Base-by-base conservation (phyloP, 768 basidiomycete species). In the Mrakia gelida region DNA sequence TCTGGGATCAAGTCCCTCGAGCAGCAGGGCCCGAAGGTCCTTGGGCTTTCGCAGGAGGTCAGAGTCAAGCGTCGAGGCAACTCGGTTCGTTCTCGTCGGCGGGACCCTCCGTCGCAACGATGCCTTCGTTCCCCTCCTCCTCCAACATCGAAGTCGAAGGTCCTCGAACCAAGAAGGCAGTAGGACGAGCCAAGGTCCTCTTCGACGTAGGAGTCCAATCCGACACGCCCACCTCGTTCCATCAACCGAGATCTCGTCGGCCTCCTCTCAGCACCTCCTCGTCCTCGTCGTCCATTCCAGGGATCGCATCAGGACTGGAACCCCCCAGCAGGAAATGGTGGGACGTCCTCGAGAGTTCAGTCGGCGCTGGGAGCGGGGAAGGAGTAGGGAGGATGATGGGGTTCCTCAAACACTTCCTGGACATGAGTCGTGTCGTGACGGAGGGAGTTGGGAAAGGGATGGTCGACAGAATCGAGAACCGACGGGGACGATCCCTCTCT, bases 1-100 rank as follows among this genome's bases (percentile, higher is more conserved):
- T 63, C 41, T 63, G 74, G 59, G 74, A 62, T n/a, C 74, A 75
- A 73, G 73, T 73, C 32, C 74, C 74, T 10, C 74, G 62, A 21
- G 59, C 62, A 41, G 74, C 74, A 7, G 74, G 59, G 1, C 74
- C 62, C 3, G 61, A 65, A 41, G 61, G 74, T 21, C 74, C 59
- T 10, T 65, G 59, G 61, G 61, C 62, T 18, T 75, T 62, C 45
- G 62, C 74, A 10, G 62, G 59, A 16, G 45, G 74, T 10, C 59
- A 75, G 28, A 28, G 30, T 28, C 62, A 61, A 30, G n/a, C 49
- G 52, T 52, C 52, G 13, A 21, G 71, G 43, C 15, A 15, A 15
- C 26, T 52, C 43, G 23, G 49, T 26, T 30, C 30, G 38, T 38
- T 8, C 4, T 72, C 45, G 9, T 72, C 54, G 73, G 61, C 73